Conservation (phyloP, 2,329 filamentous ascomycete genomes). For the Fragosphaeria purpurea region DNA sequence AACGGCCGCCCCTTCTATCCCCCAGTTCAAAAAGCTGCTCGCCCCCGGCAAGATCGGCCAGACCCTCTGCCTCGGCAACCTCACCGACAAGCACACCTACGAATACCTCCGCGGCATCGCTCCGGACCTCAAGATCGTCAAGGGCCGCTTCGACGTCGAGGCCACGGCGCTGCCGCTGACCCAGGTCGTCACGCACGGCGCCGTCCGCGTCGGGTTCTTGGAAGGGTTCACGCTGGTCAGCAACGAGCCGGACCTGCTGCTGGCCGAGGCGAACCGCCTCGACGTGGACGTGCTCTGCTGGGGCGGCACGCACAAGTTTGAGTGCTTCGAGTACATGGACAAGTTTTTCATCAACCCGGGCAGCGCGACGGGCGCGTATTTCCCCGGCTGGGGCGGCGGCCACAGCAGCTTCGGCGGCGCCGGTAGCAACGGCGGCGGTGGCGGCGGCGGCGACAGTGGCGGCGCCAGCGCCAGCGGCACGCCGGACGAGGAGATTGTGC, state of each 20-base stretch:
- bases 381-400: slow-evolving; percentile 49
- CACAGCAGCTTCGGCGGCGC: slow-evolving; percentile 60
- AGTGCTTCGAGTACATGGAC: slow-evolving; percentile 64
- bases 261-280: slow-evolving; percentile 58
- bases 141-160: slow-evolving; percentile 57
- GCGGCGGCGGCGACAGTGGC: no score
- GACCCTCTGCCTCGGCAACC: slow-evolving; percentile 69
- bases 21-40: slow-evolving; percentile 75
- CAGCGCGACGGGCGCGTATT: slow-evolving; percentile 54
- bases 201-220: slow-evolving; percentile 55
- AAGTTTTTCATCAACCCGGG: slow-evolving; percentile 65
- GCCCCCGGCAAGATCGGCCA: slow-evolving; percentile 76
- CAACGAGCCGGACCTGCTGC: slow-evolving; percentile 54
- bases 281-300: slow-evolving; percentile 61
- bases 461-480: slow-evolving; percentile 64
- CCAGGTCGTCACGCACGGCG: slow-evolving; percentile 56
- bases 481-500: slow-evolving; percentile 65
- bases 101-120: slow-evolving; percentile 68
- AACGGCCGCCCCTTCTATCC: not conserved
- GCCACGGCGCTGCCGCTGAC: slow-evolving; percentile 55
- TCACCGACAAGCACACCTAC: slow-evolving; percentile 71
- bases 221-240: slow-evolving; percentile 61
- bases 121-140: slow-evolving; percentile 61
- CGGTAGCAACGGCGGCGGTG: slow-evolving; percentile 41
- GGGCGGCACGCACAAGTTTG: slow-evolving; percentile 58